Base-by-base conservation (phyloP, 768 basidiomycete genomes). In the Amylocystis lapponica region DNA sequence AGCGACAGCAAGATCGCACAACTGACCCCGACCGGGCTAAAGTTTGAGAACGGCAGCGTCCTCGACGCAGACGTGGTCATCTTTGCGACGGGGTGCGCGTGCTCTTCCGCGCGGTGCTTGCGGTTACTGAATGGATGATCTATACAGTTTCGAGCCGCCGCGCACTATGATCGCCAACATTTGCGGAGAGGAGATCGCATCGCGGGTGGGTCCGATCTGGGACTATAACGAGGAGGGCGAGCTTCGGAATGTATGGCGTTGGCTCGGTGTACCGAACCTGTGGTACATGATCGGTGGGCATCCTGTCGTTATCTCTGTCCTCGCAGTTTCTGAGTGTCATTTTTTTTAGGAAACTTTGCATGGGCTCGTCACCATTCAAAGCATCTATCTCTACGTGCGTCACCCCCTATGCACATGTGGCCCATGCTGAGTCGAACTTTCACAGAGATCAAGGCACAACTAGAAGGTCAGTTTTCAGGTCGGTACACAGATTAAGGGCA, bases 381-480 rank as follows among this genome's bases (percentile, higher is more conserved):
- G 44, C 79, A 79, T 52, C 38, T 84, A 27, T 81, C 79, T 0
- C 65, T 83, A 36, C 80, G 80, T 84, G 55, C 55, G 81, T 75
- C 5, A 23, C 21, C 37, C 17, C 10, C 49, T 42, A 21, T 33
- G 16, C 40, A 21, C 36, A 25, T 35, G 19, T 7, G 31, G 8
- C n/a, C n/a, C n/a, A n/a, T n/a, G n/a, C n/a, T n/a, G n/a, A n/a
- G n/a, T n/a, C n/a, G n/a, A n/a, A n/a, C n/a, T 5, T 16, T 13
- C 39, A 39, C 57, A 84, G 83, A 85, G 62, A 84, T 86, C 57
- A 85, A 83, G 56, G 83, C 82, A 0, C 71, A 73, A 22, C 74
- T 82, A 45, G 76, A 76, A 46, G 68, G 68, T 0, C 5, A 78
- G 23, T 68, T 63, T 50, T 61, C 49, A 36, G 49, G 41, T 13